A percentile compares a stretch with the other conserved stretches of the same genome.
phyloP scores from a whole-genome alignment of 192 early-diverging fungal species.

The Coemansia interrupta region DNA sequence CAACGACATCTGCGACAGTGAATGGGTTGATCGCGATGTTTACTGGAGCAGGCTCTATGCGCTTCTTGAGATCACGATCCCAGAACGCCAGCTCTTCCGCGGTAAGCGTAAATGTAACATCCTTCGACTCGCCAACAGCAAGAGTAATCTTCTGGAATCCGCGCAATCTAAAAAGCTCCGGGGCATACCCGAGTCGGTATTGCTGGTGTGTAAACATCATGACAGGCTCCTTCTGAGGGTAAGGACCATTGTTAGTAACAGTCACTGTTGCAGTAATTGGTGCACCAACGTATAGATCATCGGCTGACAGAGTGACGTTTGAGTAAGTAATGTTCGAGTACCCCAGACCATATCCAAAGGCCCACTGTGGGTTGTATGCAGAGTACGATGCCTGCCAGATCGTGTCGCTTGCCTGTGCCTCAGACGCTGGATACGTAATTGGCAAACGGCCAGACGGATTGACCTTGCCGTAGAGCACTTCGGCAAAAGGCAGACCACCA shows the following conservation, averaged over 20 bases:
- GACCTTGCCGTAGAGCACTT: conserved; percentile 57
- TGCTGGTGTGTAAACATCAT: conserved; percentile 58
- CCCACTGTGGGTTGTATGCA: conserved; percentile 55
- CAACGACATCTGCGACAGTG: not conserved
- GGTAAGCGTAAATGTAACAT: conserved; percentile 40
- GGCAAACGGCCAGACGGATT: conserved; percentile 60
- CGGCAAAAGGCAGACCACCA: conserved; percentile 58
- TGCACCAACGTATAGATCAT: conserved; percentile 2
- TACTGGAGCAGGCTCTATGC: conserved; percentile 21
- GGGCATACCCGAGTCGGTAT: conserved; percentile 52
- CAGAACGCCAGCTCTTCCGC: conserved; percentile 43
- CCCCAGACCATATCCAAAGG: conserved; percentile 58
- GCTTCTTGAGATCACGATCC: conserved; percentile 19
- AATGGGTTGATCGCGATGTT: conserved; percentile 35
- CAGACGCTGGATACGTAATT: conserved; percentile 56
- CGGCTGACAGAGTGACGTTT: conserved; percentile 20
- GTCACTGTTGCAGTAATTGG: conserved; percentile 34
- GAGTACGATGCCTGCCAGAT: conserved; percentile 40
- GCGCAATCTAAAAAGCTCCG: conserved; percentile 56
- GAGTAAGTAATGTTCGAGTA: conserved; percentile 54
- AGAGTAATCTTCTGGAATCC: conserved; percentile 54
- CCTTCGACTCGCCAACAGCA: conserved; percentile 41
- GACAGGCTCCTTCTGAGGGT: conserved; percentile 55
- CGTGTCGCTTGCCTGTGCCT: conserved; percentile 32
- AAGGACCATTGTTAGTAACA: conserved; percentile 50